These are phyloP conservation scores for Neoboletus brunneissimus DNA, from an alignment of 768 basidiomycete genomes.

Conservation along the genomic window DNA sequence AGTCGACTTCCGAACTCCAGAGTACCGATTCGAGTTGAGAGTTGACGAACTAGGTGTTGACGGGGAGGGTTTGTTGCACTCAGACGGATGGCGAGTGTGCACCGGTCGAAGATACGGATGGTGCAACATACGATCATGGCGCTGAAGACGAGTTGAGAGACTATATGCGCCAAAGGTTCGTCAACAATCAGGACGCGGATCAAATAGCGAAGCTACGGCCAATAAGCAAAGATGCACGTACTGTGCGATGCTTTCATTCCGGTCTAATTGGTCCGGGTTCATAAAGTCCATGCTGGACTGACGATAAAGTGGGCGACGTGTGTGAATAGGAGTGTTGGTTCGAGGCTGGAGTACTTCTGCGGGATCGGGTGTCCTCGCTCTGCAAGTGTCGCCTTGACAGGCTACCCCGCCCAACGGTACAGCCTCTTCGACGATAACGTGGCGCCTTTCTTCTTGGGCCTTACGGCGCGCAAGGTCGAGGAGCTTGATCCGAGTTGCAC, in stretches of 20 bases:
- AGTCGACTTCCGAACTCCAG: conserved; percentile 29
- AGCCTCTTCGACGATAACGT: too few relatives aligned
- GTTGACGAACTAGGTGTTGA: conserved; percentile 68
- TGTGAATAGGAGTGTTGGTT: conserved; percentile 45
- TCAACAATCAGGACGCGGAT: conserved; percentile 10
- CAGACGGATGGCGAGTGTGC: conserved; percentile 22
- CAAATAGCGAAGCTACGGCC: not conserved
- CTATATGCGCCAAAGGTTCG: conserved; percentile 35
- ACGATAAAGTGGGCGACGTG: conserved; percentile 61
- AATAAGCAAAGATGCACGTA: conserved; percentile 36
- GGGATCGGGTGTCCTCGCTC: conserved; percentile 27
- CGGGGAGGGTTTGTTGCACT: conserved; percentile 30
- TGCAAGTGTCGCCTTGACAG: conserved; percentile 2
- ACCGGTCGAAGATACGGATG: conserved; percentile 55
- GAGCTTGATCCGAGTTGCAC: conserved; percentile 79
- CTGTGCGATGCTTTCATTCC: conserved; percentile 58
- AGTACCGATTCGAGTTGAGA: conserved; percentile 44
- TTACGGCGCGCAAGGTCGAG: conserved; percentile 68
- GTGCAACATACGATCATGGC: conserved; percentile 56
- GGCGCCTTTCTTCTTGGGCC: too few relatives aligned
- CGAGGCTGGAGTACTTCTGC: conserved; percentile 45
- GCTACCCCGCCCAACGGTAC: too few relatives aligned
- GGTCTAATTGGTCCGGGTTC: conserved; percentile 42
- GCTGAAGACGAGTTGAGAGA: conserved; percentile 65
- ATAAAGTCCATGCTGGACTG: conserved; percentile 91